phyloP scores from a whole-genome alignment of 352 stramenopile genomes.

The Phytopythium aichiense region DNA sequence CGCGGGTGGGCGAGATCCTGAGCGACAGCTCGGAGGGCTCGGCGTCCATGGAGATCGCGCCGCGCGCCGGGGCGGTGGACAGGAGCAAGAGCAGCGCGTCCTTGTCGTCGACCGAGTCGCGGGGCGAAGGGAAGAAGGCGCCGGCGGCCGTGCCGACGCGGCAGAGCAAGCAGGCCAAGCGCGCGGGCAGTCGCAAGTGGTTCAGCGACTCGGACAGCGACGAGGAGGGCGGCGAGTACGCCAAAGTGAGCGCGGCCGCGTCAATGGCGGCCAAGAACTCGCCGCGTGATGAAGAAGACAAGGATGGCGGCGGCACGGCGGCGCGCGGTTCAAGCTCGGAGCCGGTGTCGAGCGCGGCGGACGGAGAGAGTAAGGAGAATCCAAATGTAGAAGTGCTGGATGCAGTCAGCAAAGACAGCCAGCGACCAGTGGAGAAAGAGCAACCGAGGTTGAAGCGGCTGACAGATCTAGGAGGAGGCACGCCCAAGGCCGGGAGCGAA shows the following conservation, averaged over 20 bases:
- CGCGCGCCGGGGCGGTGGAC: background rate
- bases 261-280: slow-evolving; percentile 4
- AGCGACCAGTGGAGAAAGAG: slow-evolving; percentile 8
- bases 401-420: background rate
- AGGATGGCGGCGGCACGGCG: slow-evolving; percentile 7
- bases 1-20: slow-evolving; percentile 47
- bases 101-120: background rate
- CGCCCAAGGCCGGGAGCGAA: slow-evolving; percentile 5
- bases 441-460: slow-evolving; percentile 17
- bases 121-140: slow-evolving; percentile 6
- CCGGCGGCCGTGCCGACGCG: background rate
- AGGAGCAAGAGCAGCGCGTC: background rate
- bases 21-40: slow-evolving; percentile 61
- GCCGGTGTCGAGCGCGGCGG: slow-evolving; percentile 8
- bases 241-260: background rate
- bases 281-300: slow-evolving; percentile 1
- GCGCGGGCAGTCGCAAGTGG: slow-evolving; percentile 31
- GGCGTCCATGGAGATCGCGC: slow-evolving; percentile 13
- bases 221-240: slow-evolving; percentile 13
- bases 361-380: slow-evolving; percentile 7
- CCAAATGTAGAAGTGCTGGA: background rate
- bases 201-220: slow-evolving; percentile 53
- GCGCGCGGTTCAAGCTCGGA: slow-evolving; percentile 2
- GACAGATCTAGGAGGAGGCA: slow-evolving; percentile 12
- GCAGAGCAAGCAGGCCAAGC: slow-evolving; percentile 19